Base-by-base conservation (phyloP, 2,329 filamentous ascomycete species). In the Colletotrichum gloeosporioides region DNA sequence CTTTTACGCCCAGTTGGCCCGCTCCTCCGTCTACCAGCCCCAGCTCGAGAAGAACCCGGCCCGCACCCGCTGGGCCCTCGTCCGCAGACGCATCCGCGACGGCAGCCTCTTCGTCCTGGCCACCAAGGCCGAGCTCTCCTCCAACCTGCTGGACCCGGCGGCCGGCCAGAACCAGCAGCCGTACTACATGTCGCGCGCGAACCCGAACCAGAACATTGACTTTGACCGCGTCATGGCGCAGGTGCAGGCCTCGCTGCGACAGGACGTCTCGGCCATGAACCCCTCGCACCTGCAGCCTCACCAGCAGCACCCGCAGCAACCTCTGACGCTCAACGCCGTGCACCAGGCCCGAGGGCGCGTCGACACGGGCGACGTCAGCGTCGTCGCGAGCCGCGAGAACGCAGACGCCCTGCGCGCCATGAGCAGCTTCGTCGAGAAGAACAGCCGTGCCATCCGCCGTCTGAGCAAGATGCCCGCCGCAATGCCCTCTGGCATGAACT, bases 1-100 rank as follows among this genome's bases (percentile, higher is more conserved):
- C 8, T 91, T 89, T 80, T 91, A 91, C 77, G 82, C 85, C 8
- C 88, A 89, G 76, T 83, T 91, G 6, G 84, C 89, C 0, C 85
- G 86, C 12, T 84, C 86, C 77, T 88, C 87, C 0, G 84, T 91
- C 8, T 90, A 90, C 77, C 86, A 86, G 8, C 89, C 89, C 0
- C 86, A 87, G 73, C 84, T 91, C 8, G 90, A 91, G 79, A 84
- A 83, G 25, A 90, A 90, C 77, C 89, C 89, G 0, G 89, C 89
- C 0, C 83, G 89, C 4, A 87, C 88, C 0, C 82, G 89, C 6
- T 91, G 89, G 89, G 85, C 87, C 29, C 85, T 90, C 2, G 83
- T 91, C 9, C 85, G 86, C 0, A 85, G 86, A 39, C 87, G 86
- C 65, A 84, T 91, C 25, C 82, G 84, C 5, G 88, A 91, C 66